phyloP scores from a whole-genome alignment of 176 grass and related monocot species.

The Miscanthus lutarioriparius region DNA sequence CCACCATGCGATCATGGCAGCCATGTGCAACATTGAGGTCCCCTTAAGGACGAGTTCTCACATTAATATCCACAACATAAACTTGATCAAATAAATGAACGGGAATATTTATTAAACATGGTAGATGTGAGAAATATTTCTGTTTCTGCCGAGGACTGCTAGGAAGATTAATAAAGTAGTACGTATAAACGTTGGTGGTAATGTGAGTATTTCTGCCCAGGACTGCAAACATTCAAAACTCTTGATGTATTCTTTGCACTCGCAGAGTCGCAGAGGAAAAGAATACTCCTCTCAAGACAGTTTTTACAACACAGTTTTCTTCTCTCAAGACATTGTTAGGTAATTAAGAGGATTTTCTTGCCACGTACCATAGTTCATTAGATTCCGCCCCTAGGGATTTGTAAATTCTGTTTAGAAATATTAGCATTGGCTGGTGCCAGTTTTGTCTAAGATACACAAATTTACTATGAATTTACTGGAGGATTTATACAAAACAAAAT shows the following conservation, averaged over 20 bases:
- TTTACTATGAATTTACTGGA: neutral
- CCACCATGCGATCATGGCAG: slow-evolving; percentile 11
- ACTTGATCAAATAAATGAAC: neutral
- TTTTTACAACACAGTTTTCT: neutral
- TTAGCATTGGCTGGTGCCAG: too few species aligned
- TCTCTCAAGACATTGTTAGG: neutral
- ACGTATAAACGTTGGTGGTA: neutral
- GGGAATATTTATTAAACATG: neutral
- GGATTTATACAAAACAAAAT: neutral
- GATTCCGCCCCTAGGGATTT: too few species aligned
- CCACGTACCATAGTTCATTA: too few species aligned
- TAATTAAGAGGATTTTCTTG: neutral
- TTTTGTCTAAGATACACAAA: neutral
- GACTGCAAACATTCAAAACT: neutral
- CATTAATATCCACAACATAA: neutral
- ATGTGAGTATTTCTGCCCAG: neutral
- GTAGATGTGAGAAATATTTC: neutral
- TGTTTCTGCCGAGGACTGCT: neutral
- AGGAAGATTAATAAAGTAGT: neutral
- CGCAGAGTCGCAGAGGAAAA: too few species aligned
- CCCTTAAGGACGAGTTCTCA: neutral
- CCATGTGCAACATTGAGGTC: neutral
- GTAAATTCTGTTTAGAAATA: too few species aligned
- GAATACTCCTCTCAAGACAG: too few species aligned
- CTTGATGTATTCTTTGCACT: neutral